phyloP scores from a whole-genome alignment of 371 early-diverging fungal species.

The Dichotomocladium elegans region DNA sequence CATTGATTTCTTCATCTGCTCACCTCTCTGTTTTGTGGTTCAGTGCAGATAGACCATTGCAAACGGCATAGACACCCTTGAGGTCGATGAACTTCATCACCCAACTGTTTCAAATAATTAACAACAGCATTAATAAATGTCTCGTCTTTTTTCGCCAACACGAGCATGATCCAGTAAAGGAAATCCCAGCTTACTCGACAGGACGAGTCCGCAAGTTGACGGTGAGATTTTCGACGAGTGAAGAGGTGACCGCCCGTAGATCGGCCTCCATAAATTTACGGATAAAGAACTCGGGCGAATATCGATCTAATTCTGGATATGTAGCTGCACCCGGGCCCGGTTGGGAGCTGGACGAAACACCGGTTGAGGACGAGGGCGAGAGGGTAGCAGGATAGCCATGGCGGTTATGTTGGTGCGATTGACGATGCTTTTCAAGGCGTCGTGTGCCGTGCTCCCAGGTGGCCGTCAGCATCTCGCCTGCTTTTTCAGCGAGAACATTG shows the following conservation, averaged over 20 bases:
- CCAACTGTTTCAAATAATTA: constrained; percentile 24
- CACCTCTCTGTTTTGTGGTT: constrained; percentile 36
- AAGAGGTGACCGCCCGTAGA: constrained; percentile 32
- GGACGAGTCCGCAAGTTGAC: constrained; percentile 42
- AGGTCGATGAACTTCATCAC: constrained; percentile 61
- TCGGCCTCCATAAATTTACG: constrained; percentile 39
- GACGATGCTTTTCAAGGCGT: constrained; percentile 29
- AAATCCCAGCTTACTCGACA: constrained; percentile 41
- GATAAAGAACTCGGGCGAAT: constrained; percentile 40
- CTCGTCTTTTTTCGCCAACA: neutral
- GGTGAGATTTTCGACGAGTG: constrained; percentile 34
- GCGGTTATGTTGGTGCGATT: constrained; percentile 7
- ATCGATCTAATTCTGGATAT: constrained; percentile 11
- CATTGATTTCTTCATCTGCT: constrained; percentile 46
- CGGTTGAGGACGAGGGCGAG: neutral
- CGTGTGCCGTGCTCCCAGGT: constrained; percentile 37
- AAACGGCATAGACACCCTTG: constrained; percentile 59
- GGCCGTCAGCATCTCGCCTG: constrained; percentile 42
- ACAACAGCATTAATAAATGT: neutral
- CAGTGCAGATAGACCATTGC: constrained; percentile 49
- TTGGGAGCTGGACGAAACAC: neutral
- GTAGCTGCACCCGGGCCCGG: neutral
- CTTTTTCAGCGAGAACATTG: constrained; percentile 37
- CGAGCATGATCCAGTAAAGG: too few relatives aligned
- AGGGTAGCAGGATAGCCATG: neutral